These are phyloP conservation scores for Pseudopithomyces chartarum DNA, from an alignment of 2,329 filamentous ascomycete genomes.

Conservation along the genomic window DNA sequence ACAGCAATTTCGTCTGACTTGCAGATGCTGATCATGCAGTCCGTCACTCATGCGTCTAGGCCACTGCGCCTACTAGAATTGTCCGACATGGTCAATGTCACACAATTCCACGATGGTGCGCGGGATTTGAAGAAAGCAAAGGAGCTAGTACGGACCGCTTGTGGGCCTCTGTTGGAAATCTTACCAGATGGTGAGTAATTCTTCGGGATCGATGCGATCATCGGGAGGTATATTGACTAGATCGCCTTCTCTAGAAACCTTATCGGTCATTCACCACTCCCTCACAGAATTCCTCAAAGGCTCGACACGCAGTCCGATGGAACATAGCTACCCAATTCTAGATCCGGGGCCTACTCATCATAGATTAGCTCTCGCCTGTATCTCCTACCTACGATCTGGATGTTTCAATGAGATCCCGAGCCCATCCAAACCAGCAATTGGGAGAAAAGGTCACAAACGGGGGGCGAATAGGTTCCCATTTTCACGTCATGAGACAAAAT, in stretches of 20 bases:
- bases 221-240: too few species aligned
- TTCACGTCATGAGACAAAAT: background rate
- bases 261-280: slow-evolving; percentile 55
- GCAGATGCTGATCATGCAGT: slow-evolving; percentile 48
- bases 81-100: slow-evolving; percentile 31
- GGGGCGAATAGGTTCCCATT: background rate
- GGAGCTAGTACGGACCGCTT: slow-evolving; percentile 41
- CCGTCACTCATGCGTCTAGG: slow-evolving; percentile 49
- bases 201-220: too few species aligned
- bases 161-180: slow-evolving; percentile 51
- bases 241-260: slow-evolving; percentile 29
- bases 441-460: background rate
- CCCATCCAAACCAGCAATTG: background rate
- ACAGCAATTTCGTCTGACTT: slow-evolving; percentile 36
- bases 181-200: slow-evolving; percentile 43
- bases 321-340: slow-evolving; percentile 12
- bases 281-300: slow-evolving; percentile 52
- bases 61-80: slow-evolving; percentile 53
- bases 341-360: slow-evolving; percentile 12
- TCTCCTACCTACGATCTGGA: slow-evolving; percentile 18
- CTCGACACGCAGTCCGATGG: background rate
- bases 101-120: slow-evolving; percentile 10
- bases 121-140: slow-evolving; percentile 32
- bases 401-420: slow-evolving; percentile 2
- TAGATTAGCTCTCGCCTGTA: slow-evolving; percentile 15